Percentiles rank a stretch among this genome's conserved stretches.
Evolutionary conservation across 495 filamentous ascomycete genomes (phyloP).

Genomic region (Penicillium angulare): DNA sequence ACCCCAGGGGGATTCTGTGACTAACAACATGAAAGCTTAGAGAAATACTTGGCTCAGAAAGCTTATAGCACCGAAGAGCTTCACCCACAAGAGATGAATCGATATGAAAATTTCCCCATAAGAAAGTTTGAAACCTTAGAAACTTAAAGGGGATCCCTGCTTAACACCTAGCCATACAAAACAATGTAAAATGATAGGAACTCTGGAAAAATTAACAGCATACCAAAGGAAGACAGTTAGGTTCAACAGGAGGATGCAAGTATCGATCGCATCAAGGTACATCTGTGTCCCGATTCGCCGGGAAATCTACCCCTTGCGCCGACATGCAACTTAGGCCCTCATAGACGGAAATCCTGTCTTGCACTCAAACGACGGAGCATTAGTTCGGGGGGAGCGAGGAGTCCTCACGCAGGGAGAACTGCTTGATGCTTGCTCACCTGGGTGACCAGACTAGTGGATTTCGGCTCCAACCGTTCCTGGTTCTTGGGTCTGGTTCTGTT

Average conservation of each 20-base stretch:
- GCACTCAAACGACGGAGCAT: constrained; percentile 1
- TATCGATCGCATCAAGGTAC: constrained; percentile 2
- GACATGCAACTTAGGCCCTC: constrained; percentile 14
- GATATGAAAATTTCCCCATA: too few relatives aligned
- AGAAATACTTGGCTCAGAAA: too few relatives aligned
- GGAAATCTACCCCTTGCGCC: constrained; percentile 22
- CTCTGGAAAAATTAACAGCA: not conserved
- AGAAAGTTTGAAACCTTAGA: not conserved
- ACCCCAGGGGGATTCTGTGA: too few relatives aligned
- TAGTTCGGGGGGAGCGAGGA: constrained; percentile 18
- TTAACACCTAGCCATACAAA: not conserved
- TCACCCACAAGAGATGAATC: too few relatives aligned
- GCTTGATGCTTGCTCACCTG: not conserved
- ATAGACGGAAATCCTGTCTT: constrained; percentile 19
- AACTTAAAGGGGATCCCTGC: not conserved
- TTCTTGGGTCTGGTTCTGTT: constrained; percentile 12
- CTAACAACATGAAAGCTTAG: too few relatives aligned
- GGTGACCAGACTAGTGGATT: constrained; percentile 22
- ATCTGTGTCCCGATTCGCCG: constrained; percentile 10
- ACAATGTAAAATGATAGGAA: not conserved
- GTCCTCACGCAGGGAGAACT: constrained; percentile 19
- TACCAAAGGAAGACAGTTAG: not conserved
- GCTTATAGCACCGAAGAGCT: too few relatives aligned
- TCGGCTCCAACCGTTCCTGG: constrained; percentile 10
- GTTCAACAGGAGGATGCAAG: not conserved